phyloP scores from a whole-genome alignment of 2,329 filamentous ascomycete species.

The Claviceps fusiformis region DNA sequence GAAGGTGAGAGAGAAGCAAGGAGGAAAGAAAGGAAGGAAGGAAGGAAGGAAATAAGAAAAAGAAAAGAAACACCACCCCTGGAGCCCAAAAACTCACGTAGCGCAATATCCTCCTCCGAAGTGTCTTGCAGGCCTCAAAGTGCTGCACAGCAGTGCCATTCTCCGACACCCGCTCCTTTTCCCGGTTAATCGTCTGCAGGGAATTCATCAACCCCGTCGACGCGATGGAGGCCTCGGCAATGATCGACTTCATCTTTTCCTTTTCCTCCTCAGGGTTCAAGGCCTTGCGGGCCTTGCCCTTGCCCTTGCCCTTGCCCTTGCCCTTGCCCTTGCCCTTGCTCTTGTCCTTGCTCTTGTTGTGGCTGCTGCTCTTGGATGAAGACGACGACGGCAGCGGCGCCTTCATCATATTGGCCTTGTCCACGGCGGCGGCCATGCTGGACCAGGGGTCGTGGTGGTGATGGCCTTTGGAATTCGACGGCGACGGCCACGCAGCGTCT shows the following conservation, averaged over 20 bases:
- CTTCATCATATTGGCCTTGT: conserved; percentile 20
- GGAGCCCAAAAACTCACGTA: conserved; percentile 49
- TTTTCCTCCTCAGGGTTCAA: conserved; percentile 86
- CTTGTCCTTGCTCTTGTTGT: conserved; percentile 37
- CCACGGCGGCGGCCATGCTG: background rate
- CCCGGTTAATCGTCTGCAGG: conserved; percentile 81
- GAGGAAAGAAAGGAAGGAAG: background rate
- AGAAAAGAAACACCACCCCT: background rate
- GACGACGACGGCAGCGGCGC: background rate
- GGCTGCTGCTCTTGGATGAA: background rate
- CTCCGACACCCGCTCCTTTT: conserved; percentile 75
- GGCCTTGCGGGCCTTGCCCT: conserved; percentile 27
- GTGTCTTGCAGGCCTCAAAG: conserved; percentile 76
- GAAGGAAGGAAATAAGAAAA: background rate
- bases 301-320: conserved; percentile 35
- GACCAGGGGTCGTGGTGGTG: background rate
- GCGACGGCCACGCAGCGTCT: conserved; percentile 8
- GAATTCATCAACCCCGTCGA: conserved; percentile 84
- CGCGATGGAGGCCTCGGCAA: conserved; percentile 79
- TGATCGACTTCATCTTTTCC: conserved; percentile 71
- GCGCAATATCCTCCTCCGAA: conserved; percentile 71
- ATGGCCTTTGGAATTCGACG: background rate
- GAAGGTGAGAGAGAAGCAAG: too few relatives aligned
- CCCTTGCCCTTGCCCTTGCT: conserved; percentile 28
- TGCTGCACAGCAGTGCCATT: conserved; percentile 60